Evolutionary conservation across 768 basidiomycete species (phyloP), one percentile per base, ranked within the genome.

Genomic region (Neoboletus subvelutipes): DNA sequence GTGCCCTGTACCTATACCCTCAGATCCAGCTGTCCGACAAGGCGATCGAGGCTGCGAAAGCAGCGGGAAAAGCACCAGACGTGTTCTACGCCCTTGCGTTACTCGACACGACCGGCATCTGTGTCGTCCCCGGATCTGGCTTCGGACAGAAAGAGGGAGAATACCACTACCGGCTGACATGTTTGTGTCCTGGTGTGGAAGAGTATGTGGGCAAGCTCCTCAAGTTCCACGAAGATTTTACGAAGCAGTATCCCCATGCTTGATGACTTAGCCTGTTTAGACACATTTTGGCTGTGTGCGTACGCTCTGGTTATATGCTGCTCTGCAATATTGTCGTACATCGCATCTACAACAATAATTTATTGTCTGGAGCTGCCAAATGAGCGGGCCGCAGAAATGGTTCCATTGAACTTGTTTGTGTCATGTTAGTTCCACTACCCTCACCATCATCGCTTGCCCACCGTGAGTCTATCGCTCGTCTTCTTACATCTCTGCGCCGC

Each of bases 1-100:
- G 95, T 4, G 94, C 96, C 15, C 79, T 99, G 66, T 99, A 99
- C 75, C 80, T 99, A 45, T 98, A 87, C 78, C 97, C 96, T 6
- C 80, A 78, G 67, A 87, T 98, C 64, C 75, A 78, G 45, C 79
- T 99, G 47, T 85, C 93, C 8, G 65, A 79, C 17, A 83, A 81
- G 63, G 95, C 92, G 4, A 75, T 87, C 55, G 80, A 84, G 46
- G 90, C 84, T 8, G 96, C 96, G 33, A 72, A 78, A 61, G 74
- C 79, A 64, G 80, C 76, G 1, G 90, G 88, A 1, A 92, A 92
- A 75, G 81, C 81, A 64, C 90, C 96, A 4, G 96, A 99, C 71
- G 87, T 86, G 42, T 87, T 95, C 67, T 99, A 99, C 69, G 83
- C 92, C 22, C 77, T 96, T 37, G 83, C 80, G 62, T 71, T 99